Evolutionary conservation across 352 stramenopile genomes (phyloP).

Genomic region (Blastocystis sp.): DNA sequence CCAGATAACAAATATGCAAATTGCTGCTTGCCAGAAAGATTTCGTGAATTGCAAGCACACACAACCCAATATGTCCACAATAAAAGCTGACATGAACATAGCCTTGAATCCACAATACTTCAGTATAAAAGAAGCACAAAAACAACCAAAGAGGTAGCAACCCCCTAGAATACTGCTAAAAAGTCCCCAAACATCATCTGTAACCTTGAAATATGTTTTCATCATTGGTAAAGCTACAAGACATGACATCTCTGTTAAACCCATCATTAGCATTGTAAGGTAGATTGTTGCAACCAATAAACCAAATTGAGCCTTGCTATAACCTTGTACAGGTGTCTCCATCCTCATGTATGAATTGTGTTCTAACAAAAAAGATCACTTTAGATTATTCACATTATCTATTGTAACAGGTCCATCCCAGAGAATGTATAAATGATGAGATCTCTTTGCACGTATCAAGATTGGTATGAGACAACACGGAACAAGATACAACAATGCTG

Average conservation of each 20-base stretch:
- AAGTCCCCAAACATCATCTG: background rate
- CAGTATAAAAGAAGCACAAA: background rate
- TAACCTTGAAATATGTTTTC: background rate
- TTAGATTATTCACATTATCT: background rate
- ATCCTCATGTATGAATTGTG: background rate
- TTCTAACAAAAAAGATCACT: background rate
- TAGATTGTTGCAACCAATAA: background rate
- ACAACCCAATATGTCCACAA: background rate
- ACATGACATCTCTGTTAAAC: background rate
- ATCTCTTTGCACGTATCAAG: background rate
- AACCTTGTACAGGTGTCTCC: background rate
- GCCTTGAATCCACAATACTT: background rate
- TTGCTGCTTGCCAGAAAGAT: background rate
- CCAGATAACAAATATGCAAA: background rate
- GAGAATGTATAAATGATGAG: background rate
- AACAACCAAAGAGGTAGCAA: background rate
- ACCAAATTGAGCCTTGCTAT: background rate
- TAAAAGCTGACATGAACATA: background rate
- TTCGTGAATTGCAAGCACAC: background rate
- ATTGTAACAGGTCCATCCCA: slow-evolving; percentile 13
- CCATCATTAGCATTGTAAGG: background rate
- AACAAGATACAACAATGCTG: slow-evolving; percentile 40
- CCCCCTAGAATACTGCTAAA: background rate
- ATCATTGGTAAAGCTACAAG: background rate
- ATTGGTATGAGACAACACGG: slow-evolving; percentile 6